Evolutionary conservation across 2,329 filamentous ascomycete species (phyloP).

Genomic region (Botrytis fragariae): DNA sequence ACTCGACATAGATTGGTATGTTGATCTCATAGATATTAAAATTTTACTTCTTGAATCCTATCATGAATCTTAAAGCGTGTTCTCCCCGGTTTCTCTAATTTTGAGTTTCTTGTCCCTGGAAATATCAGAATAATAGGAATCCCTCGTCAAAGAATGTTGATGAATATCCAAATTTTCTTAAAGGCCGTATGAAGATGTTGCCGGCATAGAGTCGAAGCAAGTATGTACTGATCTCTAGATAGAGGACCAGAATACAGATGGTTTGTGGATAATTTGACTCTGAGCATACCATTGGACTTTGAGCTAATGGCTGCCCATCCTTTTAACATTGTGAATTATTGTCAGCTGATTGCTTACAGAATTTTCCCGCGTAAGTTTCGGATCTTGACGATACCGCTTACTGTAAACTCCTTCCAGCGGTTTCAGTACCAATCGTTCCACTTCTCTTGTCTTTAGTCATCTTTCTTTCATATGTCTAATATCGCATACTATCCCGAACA

Average conservation of each 20-base stretch:
- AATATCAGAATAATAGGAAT: background rate
- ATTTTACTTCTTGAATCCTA: background rate
- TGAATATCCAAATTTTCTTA: background rate
- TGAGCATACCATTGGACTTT: background rate
- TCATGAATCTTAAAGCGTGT: background rate
- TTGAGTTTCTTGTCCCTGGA: background rate
- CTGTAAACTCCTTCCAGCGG: background rate
- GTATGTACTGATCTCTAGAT: background rate
- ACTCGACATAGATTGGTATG: background rate
- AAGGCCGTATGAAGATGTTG: background rate
- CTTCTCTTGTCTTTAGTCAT: background rate
- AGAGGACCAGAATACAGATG: background rate
- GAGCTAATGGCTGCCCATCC: background rate
- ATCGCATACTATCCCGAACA: background rate
- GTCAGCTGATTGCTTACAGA: background rate
- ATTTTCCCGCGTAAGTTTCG: background rate
- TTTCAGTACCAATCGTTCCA: background rate
- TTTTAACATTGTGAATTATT: background rate
- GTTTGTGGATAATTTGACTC: background rate
- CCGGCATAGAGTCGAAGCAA: background rate
- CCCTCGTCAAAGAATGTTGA: background rate
- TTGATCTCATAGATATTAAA: background rate
- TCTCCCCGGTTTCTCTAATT: background rate
- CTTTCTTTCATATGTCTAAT: background rate
- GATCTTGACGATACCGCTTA: background rate